Percentiles rank a stretch among this genome's conserved stretches.
Evolutionary conservation across 768 basidiomycete genomes (phyloP).

Genomic region (Mycena alexandri): DNA sequence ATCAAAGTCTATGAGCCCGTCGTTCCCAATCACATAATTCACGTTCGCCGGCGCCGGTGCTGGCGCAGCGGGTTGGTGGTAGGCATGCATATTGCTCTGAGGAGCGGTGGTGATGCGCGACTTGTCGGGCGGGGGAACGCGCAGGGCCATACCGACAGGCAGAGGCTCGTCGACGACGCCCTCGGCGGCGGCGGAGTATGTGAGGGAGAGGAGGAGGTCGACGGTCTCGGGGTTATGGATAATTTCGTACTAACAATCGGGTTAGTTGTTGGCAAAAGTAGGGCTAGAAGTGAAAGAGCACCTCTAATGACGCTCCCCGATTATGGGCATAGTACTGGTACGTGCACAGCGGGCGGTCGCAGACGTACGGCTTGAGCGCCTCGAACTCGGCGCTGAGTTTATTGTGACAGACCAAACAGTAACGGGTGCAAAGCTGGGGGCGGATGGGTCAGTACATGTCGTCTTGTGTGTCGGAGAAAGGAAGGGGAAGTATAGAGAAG

Average conservation of each 20-base stretch:
- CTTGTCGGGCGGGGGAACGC: conserved; percentile 57
- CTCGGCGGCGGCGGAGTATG: conserved; percentile 69
- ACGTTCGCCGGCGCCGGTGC: not conserved
- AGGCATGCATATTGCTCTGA: not conserved
- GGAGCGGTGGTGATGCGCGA: conserved; percentile 15
- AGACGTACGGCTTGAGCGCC: conserved; percentile 81
- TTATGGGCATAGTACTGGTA: conserved; percentile 79
- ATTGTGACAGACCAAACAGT: conserved; percentile 83
- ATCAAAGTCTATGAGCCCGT: conserved; percentile 38
- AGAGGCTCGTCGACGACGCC: conserved; percentile 67
- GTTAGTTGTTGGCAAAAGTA: not conserved
- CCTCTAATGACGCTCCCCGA: conserved; percentile 77
- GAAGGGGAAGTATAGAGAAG: not conserved
- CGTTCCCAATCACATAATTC: conserved; percentile 1
- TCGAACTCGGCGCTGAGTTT: conserved; percentile 64
- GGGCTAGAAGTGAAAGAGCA: conserved; percentile 36
- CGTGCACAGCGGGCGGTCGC: conserved; percentile 71
- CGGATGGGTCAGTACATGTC: not conserved
- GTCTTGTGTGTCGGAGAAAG: not conserved
- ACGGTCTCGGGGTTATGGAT: conserved; percentile 72
- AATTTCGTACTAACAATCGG: conserved; percentile 70
- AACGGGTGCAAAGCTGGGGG: conserved; percentile 70
- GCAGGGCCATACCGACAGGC: conserved; percentile 70
- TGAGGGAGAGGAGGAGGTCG: conserved; percentile 75
- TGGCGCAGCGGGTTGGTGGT: not conserved